Base-by-base conservation (phyloP, 345 rosid genomes). In the Sisymbrium altissimum region DNA sequence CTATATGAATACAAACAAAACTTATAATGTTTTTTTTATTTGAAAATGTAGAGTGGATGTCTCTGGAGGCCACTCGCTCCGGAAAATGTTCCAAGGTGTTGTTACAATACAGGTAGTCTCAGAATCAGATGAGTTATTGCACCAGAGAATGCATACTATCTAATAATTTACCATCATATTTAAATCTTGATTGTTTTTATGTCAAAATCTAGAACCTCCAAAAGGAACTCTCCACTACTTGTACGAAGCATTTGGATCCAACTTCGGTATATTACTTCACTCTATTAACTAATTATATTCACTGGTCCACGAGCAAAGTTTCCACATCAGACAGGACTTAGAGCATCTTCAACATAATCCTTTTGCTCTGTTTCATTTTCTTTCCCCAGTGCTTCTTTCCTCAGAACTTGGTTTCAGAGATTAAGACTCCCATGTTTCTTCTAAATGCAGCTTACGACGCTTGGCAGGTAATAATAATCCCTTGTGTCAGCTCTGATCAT, bases 371-470 rank as follows among this genome's bases (percentile, higher is more conserved):
- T 53, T 54, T 61, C 61, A 73, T 39, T 55, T 66, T 25, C 35
- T 29, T 65, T 27, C 36, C 33, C 15, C 74, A 92, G 94, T 92
- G 97, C 83, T 92, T 92, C 83, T 92, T 92, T 79, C 94, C 97
- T 4, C 94, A 92, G 73, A 88, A 89, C 79, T 62, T 85, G 74
- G 81, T 92, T 4, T 82, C 84, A 30, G 77, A 78, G 68, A 81
- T 92, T 9, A 86, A 84, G 77, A 86, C 97, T 18, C 96, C 97
- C 5, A 66, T 89, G 78, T 89, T 89, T 75, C 81, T 92, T 72
- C 84, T 92, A 68, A 92, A 92, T 72, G 79, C 96, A 64, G 96
- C 96, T 15, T 92, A 92, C 44, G 97, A 92, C 73, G 62, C 80
- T 2, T 89, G 97, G 97, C 96, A 92, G 96, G 97, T 91, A 23